These are phyloP conservation scores for Pestalotiopsis sp. DNA, from an alignment of 2,329 filamentous ascomycete species.

Conservation along the genomic window DNA sequence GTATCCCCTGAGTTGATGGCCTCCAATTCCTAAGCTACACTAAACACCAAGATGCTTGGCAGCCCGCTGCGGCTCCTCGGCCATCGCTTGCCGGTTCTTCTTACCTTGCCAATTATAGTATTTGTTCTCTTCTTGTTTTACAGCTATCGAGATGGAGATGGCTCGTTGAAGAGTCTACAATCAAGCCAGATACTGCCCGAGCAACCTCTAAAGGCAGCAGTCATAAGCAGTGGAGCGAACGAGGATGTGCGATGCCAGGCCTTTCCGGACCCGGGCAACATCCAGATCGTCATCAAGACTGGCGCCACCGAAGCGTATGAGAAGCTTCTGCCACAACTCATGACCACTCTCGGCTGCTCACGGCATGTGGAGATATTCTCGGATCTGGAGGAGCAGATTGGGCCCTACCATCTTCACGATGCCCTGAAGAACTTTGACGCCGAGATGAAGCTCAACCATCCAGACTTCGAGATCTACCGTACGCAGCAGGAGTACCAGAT, in stretches of 20 bases:
- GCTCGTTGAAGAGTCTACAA: neutral
- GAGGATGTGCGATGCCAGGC: neutral
- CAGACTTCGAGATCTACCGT: constrained; percentile 1
- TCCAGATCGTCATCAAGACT: neutral
- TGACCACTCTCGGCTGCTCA: neutral
- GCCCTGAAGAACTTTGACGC: neutral
- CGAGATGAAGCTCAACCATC: constrained; percentile 3
- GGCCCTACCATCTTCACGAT: neutral
- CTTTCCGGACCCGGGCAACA: neutral
- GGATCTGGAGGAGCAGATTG: constrained; percentile 1
- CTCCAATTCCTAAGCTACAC: no score
- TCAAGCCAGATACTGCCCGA: neutral
- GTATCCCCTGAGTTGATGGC: neutral
- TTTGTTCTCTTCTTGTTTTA: neutral
- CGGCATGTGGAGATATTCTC: constrained; percentile 1
- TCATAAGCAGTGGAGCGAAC: neutral
- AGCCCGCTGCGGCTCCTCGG: neutral
- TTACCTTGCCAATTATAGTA: neutral
- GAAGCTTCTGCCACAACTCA: constrained; percentile 3
- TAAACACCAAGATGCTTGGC: neutral
- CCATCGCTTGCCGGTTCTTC: neutral
- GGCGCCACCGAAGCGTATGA: constrained; percentile 7
- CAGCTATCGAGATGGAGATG: neutral
- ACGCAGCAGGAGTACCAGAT: constrained; percentile 1
- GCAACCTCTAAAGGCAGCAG: neutral